Percentiles rank a stretch among this genome's conserved stretches.
These are phyloP conservation scores for Boletus insuetus DNA, from an alignment of 768 basidiomycete genomes.

Conservation along the genomic window DNA sequence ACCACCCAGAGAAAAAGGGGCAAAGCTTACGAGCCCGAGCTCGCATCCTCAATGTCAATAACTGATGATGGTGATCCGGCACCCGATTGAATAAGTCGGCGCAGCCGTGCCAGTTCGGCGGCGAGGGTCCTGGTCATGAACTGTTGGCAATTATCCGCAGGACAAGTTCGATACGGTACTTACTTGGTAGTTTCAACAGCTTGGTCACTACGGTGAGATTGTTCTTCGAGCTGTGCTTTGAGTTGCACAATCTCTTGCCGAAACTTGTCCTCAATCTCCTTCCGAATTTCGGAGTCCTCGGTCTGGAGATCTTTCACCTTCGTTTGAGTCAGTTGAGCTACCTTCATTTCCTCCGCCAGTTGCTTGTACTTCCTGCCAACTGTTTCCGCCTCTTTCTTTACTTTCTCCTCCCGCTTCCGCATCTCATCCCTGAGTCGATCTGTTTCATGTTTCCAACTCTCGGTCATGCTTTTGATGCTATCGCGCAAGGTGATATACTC, in stretches of 20 bases:
- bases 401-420: conserved; percentile 66
- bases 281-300: conserved; percentile 47
- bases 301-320: conserved; percentile 49
- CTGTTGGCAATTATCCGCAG: neutral
- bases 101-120: conserved; percentile 63
- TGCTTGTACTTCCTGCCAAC: conserved; percentile 67
- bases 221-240: conserved; percentile 51
- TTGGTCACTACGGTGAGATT: conserved; percentile 52
- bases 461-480: conserved; percentile 67
- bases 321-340: conserved; percentile 43
- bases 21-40: conserved; percentile 12
- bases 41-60: conserved; percentile 10
- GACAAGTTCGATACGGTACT: conserved; percentile 20
- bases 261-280: conserved; percentile 63
- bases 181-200: conserved; percentile 63
- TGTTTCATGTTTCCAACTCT: conserved; percentile 72
- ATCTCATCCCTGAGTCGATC: conserved; percentile 73
- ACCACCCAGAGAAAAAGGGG: neutral
- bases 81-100: conserved; percentile 68
- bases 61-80: conserved; percentile 31
- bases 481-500: conserved; percentile 81
- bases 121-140: conserved; percentile 46
- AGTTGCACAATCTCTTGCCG: conserved; percentile 53
- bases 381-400: conserved; percentile 64
- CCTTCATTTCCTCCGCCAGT: conserved; percentile 61